A percentile compares a stretch with the other conserved stretches of the same genome.
Conservation (phyloP, 2,329 filamentous ascomycete species). For the Penicillium sp. region DNA sequence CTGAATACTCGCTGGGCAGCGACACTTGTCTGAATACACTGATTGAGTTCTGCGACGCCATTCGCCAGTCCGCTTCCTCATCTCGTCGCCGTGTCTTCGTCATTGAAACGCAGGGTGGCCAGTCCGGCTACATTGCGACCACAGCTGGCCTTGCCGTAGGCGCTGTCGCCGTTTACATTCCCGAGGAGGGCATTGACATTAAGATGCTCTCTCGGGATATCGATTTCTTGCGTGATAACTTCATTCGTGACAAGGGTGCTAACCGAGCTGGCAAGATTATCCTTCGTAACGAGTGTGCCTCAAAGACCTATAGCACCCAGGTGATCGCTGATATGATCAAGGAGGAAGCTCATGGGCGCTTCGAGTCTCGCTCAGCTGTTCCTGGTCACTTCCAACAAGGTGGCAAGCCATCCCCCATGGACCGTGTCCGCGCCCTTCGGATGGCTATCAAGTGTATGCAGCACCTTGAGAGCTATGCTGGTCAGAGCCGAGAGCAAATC, state of each 20-base stretch:
- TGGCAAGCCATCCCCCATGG: constrained; percentile 89
- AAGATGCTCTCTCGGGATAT: constrained; percentile 92
- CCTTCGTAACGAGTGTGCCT: constrained; percentile 93
- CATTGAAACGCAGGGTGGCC: constrained; percentile 93
- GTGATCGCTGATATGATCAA: constrained; percentile 93
- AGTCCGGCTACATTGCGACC: constrained; percentile 88
- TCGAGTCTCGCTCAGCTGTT: constrained; percentile 86
- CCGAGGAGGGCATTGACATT: constrained; percentile 89
- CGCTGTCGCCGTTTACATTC: constrained; percentile 89
- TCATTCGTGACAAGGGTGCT: constrained; percentile 77
- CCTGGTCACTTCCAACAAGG: constrained; percentile 94
- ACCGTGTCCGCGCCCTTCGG: constrained; percentile 83
- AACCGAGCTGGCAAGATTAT: constrained; percentile 88
- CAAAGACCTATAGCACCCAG: constrained; percentile 82
- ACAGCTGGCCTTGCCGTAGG: constrained; percentile 87
- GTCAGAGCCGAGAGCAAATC: constrained; percentile 60
- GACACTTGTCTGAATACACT: constrained; percentile 96
- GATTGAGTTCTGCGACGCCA: constrained; percentile 92
- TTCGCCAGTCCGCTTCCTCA: constrained; percentile 92
- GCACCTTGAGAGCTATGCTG: constrained; percentile 74
- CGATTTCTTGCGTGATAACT: constrained; percentile 77
- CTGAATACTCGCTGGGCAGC: constrained; percentile 92
- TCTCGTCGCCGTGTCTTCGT: constrained; percentile 92
- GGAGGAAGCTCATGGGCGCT: constrained; percentile 83
- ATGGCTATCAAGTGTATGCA: constrained; percentile 92